phyloP scores from a whole-genome alignment of 352 stramenopile genomes.

The Phytopythium montanum region DNA sequence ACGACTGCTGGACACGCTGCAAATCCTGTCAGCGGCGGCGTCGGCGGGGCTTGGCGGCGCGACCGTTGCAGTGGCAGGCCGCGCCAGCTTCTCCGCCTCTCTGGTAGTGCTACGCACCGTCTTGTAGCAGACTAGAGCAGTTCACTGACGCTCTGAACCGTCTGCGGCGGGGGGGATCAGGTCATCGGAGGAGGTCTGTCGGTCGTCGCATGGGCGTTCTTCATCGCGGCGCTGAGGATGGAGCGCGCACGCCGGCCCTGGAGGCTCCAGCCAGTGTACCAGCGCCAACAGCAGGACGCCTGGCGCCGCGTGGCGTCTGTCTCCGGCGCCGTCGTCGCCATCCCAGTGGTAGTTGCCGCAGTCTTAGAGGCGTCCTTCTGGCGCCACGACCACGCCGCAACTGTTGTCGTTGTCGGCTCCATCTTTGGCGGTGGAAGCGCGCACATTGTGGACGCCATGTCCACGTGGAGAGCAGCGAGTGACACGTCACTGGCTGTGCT shows the following conservation, averaged over 20 bases:
- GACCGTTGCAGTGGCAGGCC: not conserved
- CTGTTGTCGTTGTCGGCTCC: not conserved
- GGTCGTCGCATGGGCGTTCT: slow-evolving; percentile 4
- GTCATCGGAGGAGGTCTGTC: slow-evolving; percentile 2
- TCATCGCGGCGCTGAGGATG: slow-evolving; percentile 5
- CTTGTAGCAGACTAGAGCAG: not conserved
- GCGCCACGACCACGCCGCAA: not conserved
- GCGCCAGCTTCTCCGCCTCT: slow-evolving; percentile 5
- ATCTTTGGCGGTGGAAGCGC: not conserved
- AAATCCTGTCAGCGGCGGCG: not conserved
- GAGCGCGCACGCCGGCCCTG: slow-evolving; percentile 4
- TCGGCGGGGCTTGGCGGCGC: not conserved
- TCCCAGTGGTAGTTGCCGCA: not conserved
- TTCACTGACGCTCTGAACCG: not conserved
- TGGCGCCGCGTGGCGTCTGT: not conserved
- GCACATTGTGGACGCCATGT: not conserved
- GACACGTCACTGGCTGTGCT: not conserved
- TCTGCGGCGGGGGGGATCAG: not conserved
- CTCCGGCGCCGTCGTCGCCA: not conserved
- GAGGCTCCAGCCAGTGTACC: not conserved
- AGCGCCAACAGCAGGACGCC: slow-evolving; percentile 1
- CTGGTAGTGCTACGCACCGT: not conserved
- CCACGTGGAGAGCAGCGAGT: slow-evolving; percentile 2
- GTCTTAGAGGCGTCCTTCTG: not conserved
- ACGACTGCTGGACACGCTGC: slow-evolving; percentile 1